Evolutionary conservation across 2,329 filamentous ascomycete genomes (phyloP), one percentile per base, ranked within the genome.

Genomic region (Paradendryphiella salina): DNA sequence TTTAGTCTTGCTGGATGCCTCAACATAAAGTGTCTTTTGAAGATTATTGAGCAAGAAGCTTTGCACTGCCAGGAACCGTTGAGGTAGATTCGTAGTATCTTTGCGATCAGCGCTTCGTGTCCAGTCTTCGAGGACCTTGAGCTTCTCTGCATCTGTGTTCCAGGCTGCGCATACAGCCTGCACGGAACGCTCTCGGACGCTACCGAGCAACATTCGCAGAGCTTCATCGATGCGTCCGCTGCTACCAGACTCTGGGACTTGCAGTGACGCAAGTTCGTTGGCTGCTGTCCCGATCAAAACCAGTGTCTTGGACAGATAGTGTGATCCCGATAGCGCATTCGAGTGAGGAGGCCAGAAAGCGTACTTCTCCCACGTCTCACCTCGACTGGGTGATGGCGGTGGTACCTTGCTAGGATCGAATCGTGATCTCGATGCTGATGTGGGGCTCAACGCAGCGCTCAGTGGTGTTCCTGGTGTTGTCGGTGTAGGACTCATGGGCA

Each of bases 311-410:
- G 88, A 85, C 4, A 99, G 80, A 66, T 96, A 96, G 70, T 96
- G 85, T 1, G 93, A 89, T n/a, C 89, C 93, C 51, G 91, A 95
- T 18, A 97, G 77, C 0, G 92, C 92, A 67, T 96, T 97, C 1
- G 91, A 89, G 75, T 89, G 87, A 0, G 93, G 94, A 3, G 93
- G 92, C 92, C 93, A 97, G 73, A 97, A 99, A 0, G 92, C 93
- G 72, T 76, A 94, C 85, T 75, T 93, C 88, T 97, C 94, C 90
- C 91, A 97, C 0, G 86, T 77, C 63, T 96, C 90, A 5, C 92
- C 93, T 36, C 83, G 83, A 61, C 82, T 71, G 4, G 74, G 89
- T 0, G 90, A 89, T 0, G 88, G 90, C 1, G 87, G 85, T 1
- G 90, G 92, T 2, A 89, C 77, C 56, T 89, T 91, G 66, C 83